phyloP scores from a whole-genome alignment of 176 grass and related monocot genomes.

The Thinopyrum elongatum region DNA sequence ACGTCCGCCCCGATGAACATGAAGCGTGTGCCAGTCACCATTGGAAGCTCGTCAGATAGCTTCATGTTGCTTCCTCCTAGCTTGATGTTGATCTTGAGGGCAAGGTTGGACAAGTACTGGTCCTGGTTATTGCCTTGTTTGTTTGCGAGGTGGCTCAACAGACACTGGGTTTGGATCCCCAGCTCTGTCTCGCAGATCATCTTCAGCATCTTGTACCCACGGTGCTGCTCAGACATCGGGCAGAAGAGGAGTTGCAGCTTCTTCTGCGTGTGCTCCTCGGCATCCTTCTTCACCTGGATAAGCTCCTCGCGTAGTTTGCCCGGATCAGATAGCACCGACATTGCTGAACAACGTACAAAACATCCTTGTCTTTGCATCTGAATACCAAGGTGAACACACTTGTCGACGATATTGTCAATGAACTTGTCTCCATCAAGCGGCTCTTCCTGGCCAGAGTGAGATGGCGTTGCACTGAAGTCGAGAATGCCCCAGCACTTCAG shows the following conservation, averaged over 20 bases:
- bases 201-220: conserved; percentile 60
- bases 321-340: conserved; percentile 31
- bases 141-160: conserved; percentile 35
- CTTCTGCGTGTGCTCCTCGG: neutral
- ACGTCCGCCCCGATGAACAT: conserved; percentile 70
- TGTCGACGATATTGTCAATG: conserved; percentile 8
- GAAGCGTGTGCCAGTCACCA: conserved; percentile 24
- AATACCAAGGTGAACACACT: conserved; percentile 41
- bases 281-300: conserved; percentile 20
- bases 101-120: conserved; percentile 55
- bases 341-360: neutral
- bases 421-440: neutral
- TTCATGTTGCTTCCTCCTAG: conserved; percentile 56
- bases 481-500: conserved; percentile 39
- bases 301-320: conserved; percentile 10
- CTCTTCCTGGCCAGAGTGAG: neutral
- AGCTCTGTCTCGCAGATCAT: conserved; percentile 54
- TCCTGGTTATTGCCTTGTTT: conserved; percentile 15
- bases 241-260: conserved; percentile 53
- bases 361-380: neutral
- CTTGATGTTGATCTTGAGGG: conserved; percentile 64
- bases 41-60: conserved; percentile 42
- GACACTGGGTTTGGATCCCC: conserved; percentile 57
- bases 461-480: conserved; percentile 33
- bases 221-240: conserved; percentile 43